Evolutionary conservation across 2,329 filamentous ascomycete species (phyloP).

Genomic region (Trichophyton simii): DNA sequence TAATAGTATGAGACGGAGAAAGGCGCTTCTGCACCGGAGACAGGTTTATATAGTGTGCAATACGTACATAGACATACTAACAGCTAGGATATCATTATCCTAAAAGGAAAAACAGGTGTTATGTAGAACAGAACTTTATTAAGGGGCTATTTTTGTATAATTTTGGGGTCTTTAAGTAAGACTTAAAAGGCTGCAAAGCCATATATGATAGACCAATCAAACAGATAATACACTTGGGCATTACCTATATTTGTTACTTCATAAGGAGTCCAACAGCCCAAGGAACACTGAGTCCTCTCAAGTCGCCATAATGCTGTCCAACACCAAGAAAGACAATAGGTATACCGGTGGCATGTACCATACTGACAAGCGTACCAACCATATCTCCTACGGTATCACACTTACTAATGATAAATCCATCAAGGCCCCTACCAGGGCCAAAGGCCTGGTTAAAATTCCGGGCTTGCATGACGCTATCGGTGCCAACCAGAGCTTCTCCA

Average conservation of each 20-base stretch:
- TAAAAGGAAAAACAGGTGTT: not conserved
- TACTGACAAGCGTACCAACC: conserved; percentile 88
- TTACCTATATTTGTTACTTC: conserved; percentile 24
- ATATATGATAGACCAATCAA: not conserved
- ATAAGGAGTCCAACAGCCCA: conserved; percentile 51
- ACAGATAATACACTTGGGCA: not conserved
- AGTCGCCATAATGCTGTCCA: conserved; percentile 54
- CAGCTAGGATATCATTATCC: not conserved
- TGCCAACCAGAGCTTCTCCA: conserved; percentile 80
- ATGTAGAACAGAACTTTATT: not conserved
- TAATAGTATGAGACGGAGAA: not conserved
- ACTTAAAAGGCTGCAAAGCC: not conserved
- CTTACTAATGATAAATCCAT: conserved; percentile 97
- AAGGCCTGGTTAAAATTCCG: conserved; percentile 93
- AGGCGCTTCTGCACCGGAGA: not conserved
- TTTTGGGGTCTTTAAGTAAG: no score
- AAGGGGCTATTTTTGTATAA: no score
- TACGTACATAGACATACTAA: not conserved
- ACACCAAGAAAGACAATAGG: conserved; percentile 84
- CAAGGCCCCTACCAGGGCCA: conserved; percentile 63
- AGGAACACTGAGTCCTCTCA: conserved; percentile 51
- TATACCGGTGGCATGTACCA: conserved; percentile 94
- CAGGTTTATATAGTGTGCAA: not conserved
- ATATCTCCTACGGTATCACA: conserved; percentile 99
- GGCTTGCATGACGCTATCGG: conserved; percentile 88